phyloP scores from a whole-genome alignment of 768 basidiomycete genomes.

The Imleria badia region DNA sequence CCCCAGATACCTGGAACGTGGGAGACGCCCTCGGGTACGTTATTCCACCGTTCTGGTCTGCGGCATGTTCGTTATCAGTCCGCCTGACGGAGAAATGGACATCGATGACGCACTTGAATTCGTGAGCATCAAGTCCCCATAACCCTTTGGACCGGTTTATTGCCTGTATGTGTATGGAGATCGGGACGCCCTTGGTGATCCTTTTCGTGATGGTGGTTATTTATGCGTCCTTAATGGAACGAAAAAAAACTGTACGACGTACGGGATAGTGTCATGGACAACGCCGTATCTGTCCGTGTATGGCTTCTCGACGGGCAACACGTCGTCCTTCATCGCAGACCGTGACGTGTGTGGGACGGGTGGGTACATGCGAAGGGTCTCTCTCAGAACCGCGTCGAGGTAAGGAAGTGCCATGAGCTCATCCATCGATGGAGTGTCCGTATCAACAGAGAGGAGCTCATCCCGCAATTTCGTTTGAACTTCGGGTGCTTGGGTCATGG shows the following conservation, averaged over 20 bases:
- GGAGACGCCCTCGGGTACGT: constrained; percentile 42
- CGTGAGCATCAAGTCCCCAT: constrained; percentile 64
- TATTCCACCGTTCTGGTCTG: constrained; percentile 67
- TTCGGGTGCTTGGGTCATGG: constrained; percentile 46
- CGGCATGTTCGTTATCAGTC: not conserved
- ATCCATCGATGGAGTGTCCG: constrained; percentile 67
- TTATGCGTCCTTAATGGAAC: not conserved
- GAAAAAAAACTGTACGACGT: not conserved
- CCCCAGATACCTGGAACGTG: constrained; percentile 61
- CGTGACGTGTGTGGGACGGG: constrained; percentile 47
- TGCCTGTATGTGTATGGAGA: constrained; percentile 52
- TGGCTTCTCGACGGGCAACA: constrained; percentile 49
- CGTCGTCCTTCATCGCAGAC: constrained; percentile 50
- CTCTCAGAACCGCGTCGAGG: constrained; percentile 64
- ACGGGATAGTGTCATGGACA: constrained; percentile 42
- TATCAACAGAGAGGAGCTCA: constrained; percentile 51
- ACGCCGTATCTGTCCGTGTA: constrained; percentile 44
- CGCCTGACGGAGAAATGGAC: not conserved
- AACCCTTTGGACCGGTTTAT: constrained; percentile 52
- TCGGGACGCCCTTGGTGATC: constrained; percentile 43
- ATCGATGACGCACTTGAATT: constrained; percentile 49
- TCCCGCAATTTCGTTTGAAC: constrained; percentile 57
- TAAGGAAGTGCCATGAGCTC: constrained; percentile 64
- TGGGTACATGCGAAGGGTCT: constrained; percentile 55
- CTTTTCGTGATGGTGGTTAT: constrained; percentile 15